Evolutionary conservation across 306 rosid species (phyloP).

Genomic region (Cicer yamashitae): DNA sequence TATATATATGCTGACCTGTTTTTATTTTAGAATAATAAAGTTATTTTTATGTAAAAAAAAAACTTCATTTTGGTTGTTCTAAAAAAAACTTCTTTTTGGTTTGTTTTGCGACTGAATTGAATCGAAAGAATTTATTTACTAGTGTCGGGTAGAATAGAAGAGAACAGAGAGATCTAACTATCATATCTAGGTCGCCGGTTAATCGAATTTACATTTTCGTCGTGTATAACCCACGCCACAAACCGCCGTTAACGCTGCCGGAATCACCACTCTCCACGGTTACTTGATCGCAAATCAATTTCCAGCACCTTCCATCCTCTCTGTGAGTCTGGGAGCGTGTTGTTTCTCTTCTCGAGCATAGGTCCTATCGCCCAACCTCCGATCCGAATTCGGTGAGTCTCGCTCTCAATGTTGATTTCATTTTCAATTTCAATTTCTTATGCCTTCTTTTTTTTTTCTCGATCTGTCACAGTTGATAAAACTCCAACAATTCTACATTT

Average conservation of each 20-base stretch:
- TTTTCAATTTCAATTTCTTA: slow-evolving; percentile 18
- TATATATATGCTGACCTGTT: too few species aligned
- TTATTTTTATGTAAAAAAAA: too few species aligned
- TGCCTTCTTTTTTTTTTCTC: slow-evolving; percentile 6
- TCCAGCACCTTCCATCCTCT: slow-evolving; percentile 12
- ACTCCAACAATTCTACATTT: not conserved
- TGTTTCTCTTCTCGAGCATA: slow-evolving; percentile 9
- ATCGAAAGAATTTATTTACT: not conserved
- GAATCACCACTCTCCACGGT: slow-evolving; percentile 1
- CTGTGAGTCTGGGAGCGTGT: slow-evolving; percentile 30
- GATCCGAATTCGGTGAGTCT: slow-evolving; percentile 54
- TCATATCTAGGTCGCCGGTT: slow-evolving; percentile 16
- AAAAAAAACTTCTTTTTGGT: too few species aligned
- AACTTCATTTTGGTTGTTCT: too few species aligned
- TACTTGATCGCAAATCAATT: not conserved
- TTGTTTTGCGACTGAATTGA: not conserved
- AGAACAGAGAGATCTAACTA: not conserved
- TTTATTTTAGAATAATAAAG: too few species aligned
- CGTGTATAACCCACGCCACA: too few species aligned
- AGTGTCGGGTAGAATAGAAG: not conserved
- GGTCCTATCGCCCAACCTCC: slow-evolving; percentile 29
- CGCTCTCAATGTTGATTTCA: slow-evolving; percentile 45
- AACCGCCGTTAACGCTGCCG: not conserved
- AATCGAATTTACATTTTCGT: not conserved
- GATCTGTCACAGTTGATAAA: slow-evolving; percentile 24